phyloP scores from a whole-genome alignment of 495 filamentous ascomycete species.

The Halenospora varia region DNA sequence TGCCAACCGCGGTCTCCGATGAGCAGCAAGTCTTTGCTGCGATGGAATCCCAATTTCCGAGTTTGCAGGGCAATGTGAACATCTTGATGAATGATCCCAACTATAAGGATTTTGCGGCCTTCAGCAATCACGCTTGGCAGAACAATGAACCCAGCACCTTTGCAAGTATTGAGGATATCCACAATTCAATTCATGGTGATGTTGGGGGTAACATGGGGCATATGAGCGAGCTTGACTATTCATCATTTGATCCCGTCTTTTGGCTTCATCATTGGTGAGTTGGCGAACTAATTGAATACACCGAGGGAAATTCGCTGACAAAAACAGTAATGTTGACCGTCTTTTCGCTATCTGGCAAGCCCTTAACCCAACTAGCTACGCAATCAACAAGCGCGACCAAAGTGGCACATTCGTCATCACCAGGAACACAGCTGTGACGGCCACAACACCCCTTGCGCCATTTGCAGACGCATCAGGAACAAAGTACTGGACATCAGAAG shows the following conservation, averaged over 20 bases:
- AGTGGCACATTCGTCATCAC: slow-evolving; percentile 47
- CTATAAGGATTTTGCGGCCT: slow-evolving; percentile 51
- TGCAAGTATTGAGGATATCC: slow-evolving; percentile 61
- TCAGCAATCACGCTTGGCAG: slow-evolving; percentile 55
- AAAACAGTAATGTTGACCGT: slow-evolving; percentile 41
- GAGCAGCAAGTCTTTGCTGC: slow-evolving; percentile 42
- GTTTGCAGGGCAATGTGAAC: slow-evolving; percentile 18
- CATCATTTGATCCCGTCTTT: slow-evolving; percentile 42
- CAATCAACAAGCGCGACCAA: slow-evolving; percentile 36
- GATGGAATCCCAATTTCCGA: slow-evolving; percentile 25
- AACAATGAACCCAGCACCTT: slow-evolving; percentile 23
- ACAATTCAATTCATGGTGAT: slow-evolving; percentile 49
- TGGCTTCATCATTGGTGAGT: slow-evolving; percentile 43
- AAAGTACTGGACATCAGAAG: slow-evolving; percentile 17
- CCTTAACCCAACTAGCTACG: slow-evolving; percentile 31
- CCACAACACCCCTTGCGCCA: slow-evolving; percentile 23
- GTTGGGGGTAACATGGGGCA: slow-evolving; percentile 36
- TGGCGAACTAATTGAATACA: background rate
- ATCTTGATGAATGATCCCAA: slow-evolving; percentile 40
- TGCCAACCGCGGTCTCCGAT: slow-evolving; percentile 43
- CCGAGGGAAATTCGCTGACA: slow-evolving; percentile 18
- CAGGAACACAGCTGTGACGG: slow-evolving; percentile 11
- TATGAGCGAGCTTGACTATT: slow-evolving; percentile 35
- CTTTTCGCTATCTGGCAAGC: slow-evolving; percentile 37
- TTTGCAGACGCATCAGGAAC: slow-evolving; percentile 22